These are phyloP conservation scores for Leptodontidium sp. DNA, from an alignment of 2,329 filamentous ascomycete species.

Conservation along the genomic window DNA sequence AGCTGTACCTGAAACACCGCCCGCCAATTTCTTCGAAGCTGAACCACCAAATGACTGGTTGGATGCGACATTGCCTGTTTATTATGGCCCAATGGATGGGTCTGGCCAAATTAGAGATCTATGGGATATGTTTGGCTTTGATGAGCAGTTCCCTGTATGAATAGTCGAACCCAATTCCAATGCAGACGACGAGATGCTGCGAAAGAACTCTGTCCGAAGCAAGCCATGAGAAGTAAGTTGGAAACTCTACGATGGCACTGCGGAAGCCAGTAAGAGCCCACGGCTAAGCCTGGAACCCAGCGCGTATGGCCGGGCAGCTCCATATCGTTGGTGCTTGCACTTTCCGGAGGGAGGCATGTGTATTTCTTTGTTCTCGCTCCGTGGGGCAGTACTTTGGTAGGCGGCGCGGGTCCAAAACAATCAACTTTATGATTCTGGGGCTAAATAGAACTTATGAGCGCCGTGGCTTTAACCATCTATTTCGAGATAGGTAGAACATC, in stretches of 20 bases:
- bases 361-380: no score
- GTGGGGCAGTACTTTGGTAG: no score
- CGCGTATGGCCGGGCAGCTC: no score
- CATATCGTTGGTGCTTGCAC: no score
- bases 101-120: slow-evolving; percentile 11
- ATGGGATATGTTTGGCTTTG: slow-evolving; percentile 19
- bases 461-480: neutral
- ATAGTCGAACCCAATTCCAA: neutral
- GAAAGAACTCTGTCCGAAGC: neutral
- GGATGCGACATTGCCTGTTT: slow-evolving; percentile 14
- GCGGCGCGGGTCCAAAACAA: neutral
- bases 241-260: neutral
- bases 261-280: no score
- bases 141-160: slow-evolving; percentile 5
- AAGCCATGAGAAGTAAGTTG: neutral
- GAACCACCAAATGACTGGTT: slow-evolving; percentile 12
- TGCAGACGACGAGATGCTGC: neutral
- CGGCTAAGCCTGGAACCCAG: no score
- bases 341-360: no score
- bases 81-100: slow-evolving; percentile 18
- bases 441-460: neutral
- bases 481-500: neutral
- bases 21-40: neutral
- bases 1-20: neutral
- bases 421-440: neutral